phyloP scores from a whole-genome alignment of 73 alveolate species.

The Paramecium caudatum region DNA sequence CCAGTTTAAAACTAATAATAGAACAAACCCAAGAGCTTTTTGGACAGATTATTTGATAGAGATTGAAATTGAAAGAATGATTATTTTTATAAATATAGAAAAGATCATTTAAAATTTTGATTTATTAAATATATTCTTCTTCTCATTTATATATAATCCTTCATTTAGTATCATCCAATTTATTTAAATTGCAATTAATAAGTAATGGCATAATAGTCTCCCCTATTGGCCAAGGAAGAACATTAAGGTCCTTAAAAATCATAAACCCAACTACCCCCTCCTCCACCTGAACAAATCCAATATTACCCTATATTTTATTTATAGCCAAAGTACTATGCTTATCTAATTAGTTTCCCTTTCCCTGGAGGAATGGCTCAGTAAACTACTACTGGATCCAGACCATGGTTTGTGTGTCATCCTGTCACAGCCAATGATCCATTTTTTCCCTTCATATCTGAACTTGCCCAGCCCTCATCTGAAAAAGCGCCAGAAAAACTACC shows the following conservation, averaged over 20 bases:
- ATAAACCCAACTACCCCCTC: not conserved
- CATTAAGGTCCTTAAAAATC: not conserved
- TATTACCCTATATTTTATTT: slow-evolving; percentile 19
- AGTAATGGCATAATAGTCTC: not conserved
- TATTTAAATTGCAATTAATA: slow-evolving; percentile 20
- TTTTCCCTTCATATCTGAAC: not conserved
- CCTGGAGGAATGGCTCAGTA: not conserved
- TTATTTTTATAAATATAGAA: slow-evolving; percentile 30
- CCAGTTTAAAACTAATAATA: not conserved
- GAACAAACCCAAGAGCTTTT: slow-evolving; percentile 28
- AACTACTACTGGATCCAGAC: not conserved
- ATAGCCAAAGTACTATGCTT: not conserved
- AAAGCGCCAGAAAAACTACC: no score
- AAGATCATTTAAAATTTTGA: slow-evolving; percentile 43
- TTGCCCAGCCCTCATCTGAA: no score
- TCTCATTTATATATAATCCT: not conserved
- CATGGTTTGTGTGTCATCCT: slow-evolving; percentile 33
- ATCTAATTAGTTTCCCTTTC: not conserved
- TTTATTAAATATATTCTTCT: not conserved
- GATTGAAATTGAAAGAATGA: slow-evolving; percentile 20
- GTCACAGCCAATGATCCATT: not conserved
- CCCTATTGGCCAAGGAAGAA: not conserved
- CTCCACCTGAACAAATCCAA: not conserved
- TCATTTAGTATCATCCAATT: not conserved
- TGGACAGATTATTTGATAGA: slow-evolving; percentile 60